These are phyloP conservation scores for Trichoderma simmonsii DNA, from an alignment of 2,329 filamentous ascomycete genomes.

Conservation along the genomic window DNA sequence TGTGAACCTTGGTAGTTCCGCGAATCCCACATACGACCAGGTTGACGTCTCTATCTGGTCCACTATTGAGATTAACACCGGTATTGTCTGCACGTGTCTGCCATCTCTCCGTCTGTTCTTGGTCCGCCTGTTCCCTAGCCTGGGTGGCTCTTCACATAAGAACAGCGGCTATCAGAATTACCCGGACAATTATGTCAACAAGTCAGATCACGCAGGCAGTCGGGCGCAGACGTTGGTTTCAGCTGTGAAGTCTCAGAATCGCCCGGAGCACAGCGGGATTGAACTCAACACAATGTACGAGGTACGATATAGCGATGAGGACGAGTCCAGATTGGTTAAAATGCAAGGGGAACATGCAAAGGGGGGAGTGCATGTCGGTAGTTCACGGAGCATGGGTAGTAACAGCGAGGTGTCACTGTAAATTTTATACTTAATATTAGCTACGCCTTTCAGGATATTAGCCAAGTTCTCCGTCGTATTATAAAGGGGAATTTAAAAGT, in stretches of 20 bases:
- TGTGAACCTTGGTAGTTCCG: conserved; percentile 27
- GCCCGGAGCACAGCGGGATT: not conserved
- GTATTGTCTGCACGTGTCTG: conserved; percentile 37
- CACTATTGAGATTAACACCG: conserved; percentile 34
- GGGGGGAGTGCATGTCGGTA: not conserved
- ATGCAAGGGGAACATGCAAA: not conserved
- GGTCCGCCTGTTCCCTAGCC: conserved; percentile 18
- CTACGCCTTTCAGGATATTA: not conserved
- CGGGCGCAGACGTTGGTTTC: not conserved
- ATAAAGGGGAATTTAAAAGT: not conserved
- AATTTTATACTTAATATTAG: not conserved
- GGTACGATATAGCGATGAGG: not conserved
- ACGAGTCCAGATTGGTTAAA: conserved; percentile 1
- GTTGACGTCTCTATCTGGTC: conserved; percentile 33
- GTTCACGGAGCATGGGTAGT: not conserved
- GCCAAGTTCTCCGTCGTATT: not conserved
- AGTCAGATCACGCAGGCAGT: not conserved
- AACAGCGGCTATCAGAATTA: conserved; percentile 5
- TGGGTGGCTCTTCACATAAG: conserved; percentile 2
- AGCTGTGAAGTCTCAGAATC: not conserved
- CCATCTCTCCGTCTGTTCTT: conserved; percentile 32
- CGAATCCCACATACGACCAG: conserved; percentile 32
- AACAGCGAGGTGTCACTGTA: not conserved
- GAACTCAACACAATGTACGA: not conserved
- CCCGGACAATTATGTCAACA: not conserved